These are phyloP conservation scores for Cladosporium austrohemisphaericum DNA, from an alignment of 2,329 filamentous ascomycete species.

Conservation along the genomic window DNA sequence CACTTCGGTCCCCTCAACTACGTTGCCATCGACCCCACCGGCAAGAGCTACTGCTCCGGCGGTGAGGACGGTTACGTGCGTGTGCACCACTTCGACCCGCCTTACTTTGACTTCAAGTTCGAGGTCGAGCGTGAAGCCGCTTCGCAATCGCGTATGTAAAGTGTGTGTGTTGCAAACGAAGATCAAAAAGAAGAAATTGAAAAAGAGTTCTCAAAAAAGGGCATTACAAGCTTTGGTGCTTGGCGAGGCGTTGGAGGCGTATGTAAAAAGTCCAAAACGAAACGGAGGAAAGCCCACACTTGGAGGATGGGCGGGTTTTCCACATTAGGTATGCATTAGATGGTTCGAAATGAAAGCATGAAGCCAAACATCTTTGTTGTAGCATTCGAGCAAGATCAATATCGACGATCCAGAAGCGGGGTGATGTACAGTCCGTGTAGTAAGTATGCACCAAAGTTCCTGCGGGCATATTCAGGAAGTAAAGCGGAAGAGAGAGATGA, in stretches of 20 bases:
- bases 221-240: slow-evolving; percentile 14
- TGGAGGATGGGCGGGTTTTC: slow-evolving; percentile 1
- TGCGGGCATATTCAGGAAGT: too few relatives aligned
- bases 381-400: too few relatives aligned
- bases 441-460: too few relatives aligned
- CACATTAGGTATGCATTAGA: slow-evolving; percentile 14
- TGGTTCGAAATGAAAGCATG: slow-evolving; percentile 16
- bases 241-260: slow-evolving; percentile 16
- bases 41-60: slow-evolving; percentile 88
- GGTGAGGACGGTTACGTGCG: slow-evolving; percentile 98
- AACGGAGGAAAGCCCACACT: slow-evolving; percentile 1
- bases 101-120: slow-evolving; percentile 97
- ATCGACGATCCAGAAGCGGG: too few relatives aligned
- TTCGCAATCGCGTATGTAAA: slow-evolving; percentile 16
- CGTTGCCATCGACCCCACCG: slow-evolving; percentile 86
- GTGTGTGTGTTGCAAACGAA: neutral
- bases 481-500: too few relatives aligned
- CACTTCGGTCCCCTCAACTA: slow-evolving; percentile 98
- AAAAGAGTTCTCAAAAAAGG: slow-evolving; percentile 23
- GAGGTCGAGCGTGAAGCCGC: slow-evolving; percentile 85
- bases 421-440: too few relatives aligned
- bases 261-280: slow-evolving; percentile 9
- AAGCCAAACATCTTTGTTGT: slow-evolving; percentile 11
- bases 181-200: neutral
- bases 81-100: slow-evolving; percentile 97